Evolutionary conservation across 768 basidiomycete species (phyloP), one percentile per base, ranked within the genome.

Genomic region (Mrakia gelida): DNA sequence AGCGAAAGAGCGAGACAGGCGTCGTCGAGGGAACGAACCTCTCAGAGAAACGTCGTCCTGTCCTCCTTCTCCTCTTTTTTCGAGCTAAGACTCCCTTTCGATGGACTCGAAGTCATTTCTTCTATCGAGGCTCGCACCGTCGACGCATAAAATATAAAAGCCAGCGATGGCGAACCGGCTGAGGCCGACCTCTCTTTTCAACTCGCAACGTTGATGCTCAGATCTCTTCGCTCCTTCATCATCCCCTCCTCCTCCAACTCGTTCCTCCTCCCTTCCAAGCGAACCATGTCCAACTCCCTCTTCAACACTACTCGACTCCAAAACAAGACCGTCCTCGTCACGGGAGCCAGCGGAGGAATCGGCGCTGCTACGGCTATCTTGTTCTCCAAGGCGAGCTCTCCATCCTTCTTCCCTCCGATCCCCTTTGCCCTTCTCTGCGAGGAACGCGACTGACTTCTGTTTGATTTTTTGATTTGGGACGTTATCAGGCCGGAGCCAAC

Each of bases 311-410:
- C 63, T 23, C 41, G 78, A 28, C 74, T 79, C 52, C 28, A 70
- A 65, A 70, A 62, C 74, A 71, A 71, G 68, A 79, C 78, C 34
- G 78, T 79, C 18, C 78, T 79, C 68, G 63, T 79, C 45, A 79
- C 78, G 5, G 78, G 78, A 13, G 78, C 78, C 38, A 61, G 59
- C 8, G 78, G 67, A 61, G 72, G 73, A 34, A 79, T 79, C 49
- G 78, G 78, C 8, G 68, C 70, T 45, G 74, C 78, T 10, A 79
- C 78, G 0, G 78, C 78, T 10, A 41, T 79, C 49, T 68, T 79
- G 11, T 79, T 79, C 75, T 67, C 78, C 9, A 75, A 75, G 56
- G 78, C 74, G 28, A 41, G 11, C 49, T 49, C n/a, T 34, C 30
- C 16, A 28, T 71, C 26, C n/a, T 68, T n/a, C 26, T 41, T 34